Evolutionary conservation across 805 yeast species (phyloP).

Genomic region (Kazachstania africana): DNA sequence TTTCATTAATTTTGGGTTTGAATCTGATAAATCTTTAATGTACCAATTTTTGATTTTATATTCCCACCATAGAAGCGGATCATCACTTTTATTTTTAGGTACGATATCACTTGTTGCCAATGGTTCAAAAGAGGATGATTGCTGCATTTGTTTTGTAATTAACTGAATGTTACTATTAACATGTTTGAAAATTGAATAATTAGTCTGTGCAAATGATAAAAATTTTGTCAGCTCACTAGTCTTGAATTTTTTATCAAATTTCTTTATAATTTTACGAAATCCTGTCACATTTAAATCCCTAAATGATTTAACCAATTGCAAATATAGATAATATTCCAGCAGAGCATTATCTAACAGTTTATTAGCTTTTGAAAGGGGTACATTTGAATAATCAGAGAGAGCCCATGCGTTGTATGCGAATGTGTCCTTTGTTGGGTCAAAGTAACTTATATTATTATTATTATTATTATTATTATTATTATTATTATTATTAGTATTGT

Average conservation of each 20-base stretch:
- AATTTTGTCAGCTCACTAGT: constrained; percentile 18
- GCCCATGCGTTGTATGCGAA: constrained; percentile 5
- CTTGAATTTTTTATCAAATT: constrained; percentile 57
- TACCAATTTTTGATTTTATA: constrained; percentile 30
- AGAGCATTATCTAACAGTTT: constrained; percentile 19
- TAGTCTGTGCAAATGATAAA: constrained; percentile 17
- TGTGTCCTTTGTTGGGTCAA: constrained; percentile 7
- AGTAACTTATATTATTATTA: not conserved
- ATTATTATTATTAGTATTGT: not conserved
- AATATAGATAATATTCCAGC: constrained; percentile 20
- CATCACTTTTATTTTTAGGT: constrained; percentile 14
- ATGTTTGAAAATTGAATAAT: constrained; percentile 20
- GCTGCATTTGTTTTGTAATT: constrained; percentile 17
- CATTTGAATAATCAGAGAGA: constrained; percentile 1
- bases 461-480: not conserved
- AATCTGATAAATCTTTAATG: constrained; percentile 21
- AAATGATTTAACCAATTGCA: constrained; percentile 32
- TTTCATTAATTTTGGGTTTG: constrained; percentile 19
- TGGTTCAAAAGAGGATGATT: constrained; percentile 8
- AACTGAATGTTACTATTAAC: constrained; percentile 16
- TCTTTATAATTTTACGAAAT: constrained; percentile 77
- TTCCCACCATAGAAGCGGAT: constrained; percentile 24
- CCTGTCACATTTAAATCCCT: constrained; percentile 76
- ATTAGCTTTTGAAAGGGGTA: constrained; percentile 7
- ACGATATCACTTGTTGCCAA: constrained; percentile 7